Evolutionary conservation across 1,284 basidiomycete species (phyloP), one percentile per base, ranked within the genome.

Genomic region (Coriolopsis trogii): DNA sequence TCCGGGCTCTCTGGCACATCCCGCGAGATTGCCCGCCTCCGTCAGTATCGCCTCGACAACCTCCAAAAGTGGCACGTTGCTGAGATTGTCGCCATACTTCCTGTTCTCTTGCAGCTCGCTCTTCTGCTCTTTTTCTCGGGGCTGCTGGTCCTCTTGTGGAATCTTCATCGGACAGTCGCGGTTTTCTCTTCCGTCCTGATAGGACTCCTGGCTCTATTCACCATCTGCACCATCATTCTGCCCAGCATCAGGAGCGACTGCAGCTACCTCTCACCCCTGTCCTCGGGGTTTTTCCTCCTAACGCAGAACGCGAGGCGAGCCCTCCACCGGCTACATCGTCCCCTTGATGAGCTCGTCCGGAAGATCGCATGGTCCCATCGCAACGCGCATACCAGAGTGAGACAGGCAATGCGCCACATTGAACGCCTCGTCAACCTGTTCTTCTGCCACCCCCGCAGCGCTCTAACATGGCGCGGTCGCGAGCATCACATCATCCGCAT

Each of bases 101-200:
- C 58, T 3, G 16, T 52, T 3, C 31, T 57, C 4, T 28, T 62
- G 13, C 45, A 55, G 21, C 4, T 47, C 20, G 51, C 61, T 1
- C 45, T 59, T 5, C 21, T 48, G 0, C 42, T 58, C 13, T 59
- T 60, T 41, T 44, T 60, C 24, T 26, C 45, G 4, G 59, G 59
- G 0, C 36, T 62, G 3, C 28, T 59, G 15, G 28, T 55, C 6
- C 44, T 58, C 12, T 42, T 59, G 4, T 56, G 46, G 49, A 40
- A 25, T 0, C 34, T 62, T 6, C 33, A 57, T 26, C 18, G 15
- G 13, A 33, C 48, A 6, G 51, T 60, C 12, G 51, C 56, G 3
- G 33, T 4, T 2, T 4, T 39, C 20, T 16, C 48, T 2, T 30
- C 41, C 1, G 3, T 16, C 4, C 28, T 42, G 9, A 24, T 44